Evolutionary conservation across 345 rosid genomes (phyloP).

Genomic region (Alliaria petiolata): DNA sequence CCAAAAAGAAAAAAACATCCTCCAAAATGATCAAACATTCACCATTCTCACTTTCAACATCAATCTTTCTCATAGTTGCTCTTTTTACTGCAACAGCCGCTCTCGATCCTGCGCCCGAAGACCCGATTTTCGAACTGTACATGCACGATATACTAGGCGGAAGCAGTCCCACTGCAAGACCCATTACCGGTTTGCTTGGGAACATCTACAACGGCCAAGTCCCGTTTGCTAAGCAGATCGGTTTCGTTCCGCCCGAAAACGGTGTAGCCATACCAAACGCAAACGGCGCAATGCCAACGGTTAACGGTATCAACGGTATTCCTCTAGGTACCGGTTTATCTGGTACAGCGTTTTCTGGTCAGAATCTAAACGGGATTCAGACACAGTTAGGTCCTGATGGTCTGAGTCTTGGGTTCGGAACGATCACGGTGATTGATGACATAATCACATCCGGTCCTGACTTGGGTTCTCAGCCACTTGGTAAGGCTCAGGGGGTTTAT

Average conservation of each 20-base stretch:
- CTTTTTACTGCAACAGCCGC: conserved; percentile 35
- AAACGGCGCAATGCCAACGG: conserved; percentile 76
- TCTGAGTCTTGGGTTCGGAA: conserved; percentile 72
- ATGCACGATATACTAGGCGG: conserved; percentile 94
- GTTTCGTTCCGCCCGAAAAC: conserved; percentile 57
- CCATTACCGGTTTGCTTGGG: conserved; percentile 81
- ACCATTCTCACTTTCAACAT: conserved; percentile 21
- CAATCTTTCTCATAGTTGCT: conserved; percentile 35
- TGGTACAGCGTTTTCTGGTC: conserved; percentile 46
- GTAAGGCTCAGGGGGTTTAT: conserved; percentile 86
- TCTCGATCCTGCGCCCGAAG: conserved; percentile 35
- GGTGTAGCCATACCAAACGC: conserved; percentile 78
- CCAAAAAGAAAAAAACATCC: not conserved
- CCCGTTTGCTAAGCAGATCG: conserved; percentile 80
- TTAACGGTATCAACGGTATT: conserved; percentile 68
- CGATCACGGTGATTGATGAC: conserved; percentile 84
- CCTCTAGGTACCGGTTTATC: conserved; percentile 90
- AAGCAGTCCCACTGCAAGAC: conserved; percentile 80
- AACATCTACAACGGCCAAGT: conserved; percentile 89
- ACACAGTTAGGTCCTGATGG: conserved; percentile 87
- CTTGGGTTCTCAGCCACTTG: conserved; percentile 63
- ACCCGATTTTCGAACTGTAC: conserved; percentile 59
- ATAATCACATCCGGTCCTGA: conserved; percentile 72
- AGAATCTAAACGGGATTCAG: conserved; percentile 46
- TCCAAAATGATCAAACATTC: conserved; percentile 40